These are phyloP conservation scores for Beauveria varroae DNA, from an alignment of 2,329 filamentous ascomycete genomes.

Conservation along the genomic window DNA sequence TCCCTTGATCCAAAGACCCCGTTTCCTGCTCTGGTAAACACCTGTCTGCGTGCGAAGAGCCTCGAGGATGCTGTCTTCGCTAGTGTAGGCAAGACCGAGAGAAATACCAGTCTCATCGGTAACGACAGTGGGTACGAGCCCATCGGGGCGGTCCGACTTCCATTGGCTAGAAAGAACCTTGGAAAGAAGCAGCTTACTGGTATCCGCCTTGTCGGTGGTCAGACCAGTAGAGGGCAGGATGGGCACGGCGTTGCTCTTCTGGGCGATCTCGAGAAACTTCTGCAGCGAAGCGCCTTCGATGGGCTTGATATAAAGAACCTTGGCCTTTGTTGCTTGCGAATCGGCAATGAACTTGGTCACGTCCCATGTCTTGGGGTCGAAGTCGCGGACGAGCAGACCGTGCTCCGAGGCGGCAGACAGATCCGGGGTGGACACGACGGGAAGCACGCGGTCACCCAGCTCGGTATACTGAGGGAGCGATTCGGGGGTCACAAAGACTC, in stretches of 20 bases:
- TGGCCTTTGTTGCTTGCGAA: constrained; percentile 37
- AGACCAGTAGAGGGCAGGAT: constrained; percentile 65
- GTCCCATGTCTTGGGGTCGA: constrained; percentile 37
- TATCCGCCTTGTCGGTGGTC: constrained; percentile 58
- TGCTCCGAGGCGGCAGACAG: constrained; percentile 39
- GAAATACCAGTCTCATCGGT: constrained; percentile 80
- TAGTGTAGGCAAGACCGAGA: constrained; percentile 90
- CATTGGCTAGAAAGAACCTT: constrained; percentile 68
- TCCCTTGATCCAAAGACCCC: constrained; percentile 94
- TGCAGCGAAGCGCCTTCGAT: constrained; percentile 37
- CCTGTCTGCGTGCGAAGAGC: constrained; percentile 71
- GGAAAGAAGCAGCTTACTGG: constrained; percentile 50
- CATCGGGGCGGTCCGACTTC: constrained; percentile 74
- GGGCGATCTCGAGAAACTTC: constrained; percentile 38
- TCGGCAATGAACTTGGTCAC: constrained; percentile 37
- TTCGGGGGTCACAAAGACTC: constrained; percentile 69
- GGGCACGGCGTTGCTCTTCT: constrained; percentile 54
- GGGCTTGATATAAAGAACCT: constrained; percentile 44
- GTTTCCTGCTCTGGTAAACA: constrained; percentile 93
- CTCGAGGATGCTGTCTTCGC: constrained; percentile 79
- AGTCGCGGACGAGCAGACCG: constrained; percentile 45
- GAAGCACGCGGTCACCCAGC: constrained; percentile 50
- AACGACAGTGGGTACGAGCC: constrained; percentile 82
- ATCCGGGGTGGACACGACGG: constrained; percentile 39
- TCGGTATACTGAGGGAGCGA: constrained; percentile 54